phyloP scores from a whole-genome alignment of 192 early-diverging fungal species.

The Rhizoclosmatium globosum region DNA sequence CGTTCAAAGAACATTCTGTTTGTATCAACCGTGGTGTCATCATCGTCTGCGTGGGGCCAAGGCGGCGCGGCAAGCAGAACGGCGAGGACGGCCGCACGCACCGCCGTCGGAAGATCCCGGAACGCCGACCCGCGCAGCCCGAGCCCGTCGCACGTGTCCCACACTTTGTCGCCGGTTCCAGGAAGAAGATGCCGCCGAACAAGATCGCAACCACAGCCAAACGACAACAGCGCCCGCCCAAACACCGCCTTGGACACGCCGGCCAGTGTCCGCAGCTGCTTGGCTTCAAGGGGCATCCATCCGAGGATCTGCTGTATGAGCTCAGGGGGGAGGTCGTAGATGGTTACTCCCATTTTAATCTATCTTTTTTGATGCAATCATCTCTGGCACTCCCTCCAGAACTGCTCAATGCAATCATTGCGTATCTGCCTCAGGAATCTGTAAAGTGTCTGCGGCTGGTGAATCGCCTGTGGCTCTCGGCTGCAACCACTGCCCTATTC shows the following conservation, averaged over 20 bases:
- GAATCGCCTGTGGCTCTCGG: too few species aligned
- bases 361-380: too few species aligned
- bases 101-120: not conserved
- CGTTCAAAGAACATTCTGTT: not conserved
- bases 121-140: not conserved
- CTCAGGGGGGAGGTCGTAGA: not conserved
- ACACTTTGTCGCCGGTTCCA: not conserved
- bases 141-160: not conserved
- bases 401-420: too few species aligned
- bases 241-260: not conserved
- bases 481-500: too few species aligned
- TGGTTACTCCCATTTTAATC: too few species aligned
- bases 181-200: not conserved
- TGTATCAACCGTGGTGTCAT: not conserved
- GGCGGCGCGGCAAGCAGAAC: not conserved
- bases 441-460: too few species aligned
- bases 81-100: not conserved
- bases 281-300: not conserved
- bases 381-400: too few species aligned
- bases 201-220: not conserved
- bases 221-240: not conserved
- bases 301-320: not conserved
- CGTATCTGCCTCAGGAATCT: too few species aligned
- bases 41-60: not conserved
- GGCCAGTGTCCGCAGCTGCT: not conserved